Percentiles rank a stretch among this genome's conserved stretches.
Conservation (phyloP, 768 basidiomycete species). For the Suillus subaureus region DNA sequence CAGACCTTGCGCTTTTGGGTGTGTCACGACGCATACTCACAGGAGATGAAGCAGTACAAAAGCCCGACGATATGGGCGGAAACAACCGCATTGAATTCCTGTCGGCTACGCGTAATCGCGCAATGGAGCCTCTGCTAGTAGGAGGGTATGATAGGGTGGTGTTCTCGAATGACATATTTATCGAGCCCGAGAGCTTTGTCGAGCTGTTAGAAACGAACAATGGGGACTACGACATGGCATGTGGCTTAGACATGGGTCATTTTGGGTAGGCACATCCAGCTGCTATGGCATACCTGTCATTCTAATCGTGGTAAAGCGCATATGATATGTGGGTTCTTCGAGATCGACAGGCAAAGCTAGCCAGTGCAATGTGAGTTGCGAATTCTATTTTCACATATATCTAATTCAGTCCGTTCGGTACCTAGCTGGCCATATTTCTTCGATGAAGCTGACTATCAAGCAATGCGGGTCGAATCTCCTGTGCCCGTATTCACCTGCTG, state of each 20-base stretch:
- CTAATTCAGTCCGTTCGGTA: background rate
- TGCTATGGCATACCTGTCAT: background rate
- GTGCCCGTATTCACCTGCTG: constrained; percentile 49
- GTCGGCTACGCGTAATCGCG: constrained; percentile 43
- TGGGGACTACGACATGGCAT: constrained; percentile 46
- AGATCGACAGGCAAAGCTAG: constrained; percentile 35
- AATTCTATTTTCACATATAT: background rate
- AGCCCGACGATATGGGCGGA: constrained; percentile 16
- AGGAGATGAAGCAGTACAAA: constrained; percentile 25
- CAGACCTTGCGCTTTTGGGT: constrained; percentile 22
- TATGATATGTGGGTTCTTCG: constrained; percentile 43
- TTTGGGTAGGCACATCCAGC: constrained; percentile 29
- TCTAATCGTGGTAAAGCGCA: constrained; percentile 20
- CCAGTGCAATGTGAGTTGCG: constrained; percentile 11
- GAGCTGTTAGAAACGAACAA: constrained; percentile 41
- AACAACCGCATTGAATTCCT: constrained; percentile 40
- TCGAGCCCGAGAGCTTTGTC: constrained; percentile 42
- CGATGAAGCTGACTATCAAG: constrained; percentile 37
- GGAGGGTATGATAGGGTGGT: constrained; percentile 43
- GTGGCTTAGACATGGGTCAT: constrained; percentile 41
- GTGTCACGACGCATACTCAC: constrained; percentile 34
- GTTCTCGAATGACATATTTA: constrained; percentile 45
- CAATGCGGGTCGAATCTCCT: constrained; percentile 40
- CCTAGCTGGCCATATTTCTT: constrained; percentile 45
- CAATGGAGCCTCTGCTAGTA: constrained; percentile 40